These are phyloP conservation scores for Halophytophthora batemanensis DNA, from an alignment of 352 stramenopile genomes.

Conservation along the genomic window DNA sequence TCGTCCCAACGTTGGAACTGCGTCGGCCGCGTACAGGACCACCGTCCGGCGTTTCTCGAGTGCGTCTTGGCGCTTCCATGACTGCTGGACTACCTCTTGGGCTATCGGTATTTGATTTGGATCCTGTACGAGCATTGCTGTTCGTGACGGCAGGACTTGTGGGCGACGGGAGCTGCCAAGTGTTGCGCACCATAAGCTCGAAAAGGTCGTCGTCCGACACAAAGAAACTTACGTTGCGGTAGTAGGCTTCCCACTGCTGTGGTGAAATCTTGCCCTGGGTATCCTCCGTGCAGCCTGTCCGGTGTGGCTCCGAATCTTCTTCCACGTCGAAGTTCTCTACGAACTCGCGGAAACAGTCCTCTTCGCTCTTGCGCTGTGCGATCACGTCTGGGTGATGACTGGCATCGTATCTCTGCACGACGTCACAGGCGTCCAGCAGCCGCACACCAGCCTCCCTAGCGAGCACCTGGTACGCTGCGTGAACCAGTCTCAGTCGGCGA, in stretches of 20 bases:
- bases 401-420: slow-evolving; percentile 68
- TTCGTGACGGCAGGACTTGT: background rate
- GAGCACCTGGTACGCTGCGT: slow-evolving; percentile 72
- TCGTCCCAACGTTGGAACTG: slow-evolving; percentile 34
- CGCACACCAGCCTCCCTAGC: slow-evolving; percentile 39
- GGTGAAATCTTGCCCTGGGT: slow-evolving; percentile 33
- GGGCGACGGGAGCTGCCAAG: slow-evolving; percentile 51
- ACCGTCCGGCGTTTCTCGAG: slow-evolving; percentile 14
- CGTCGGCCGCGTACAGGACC: slow-evolving; percentile 9
- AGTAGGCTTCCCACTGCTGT: slow-evolving; percentile 78
- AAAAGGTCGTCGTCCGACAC: slow-evolving; percentile 90
- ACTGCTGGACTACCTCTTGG: slow-evolving; percentile 6
- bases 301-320: slow-evolving; percentile 8
- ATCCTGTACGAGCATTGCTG: slow-evolving; percentile 7
- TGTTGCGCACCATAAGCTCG: slow-evolving; percentile 87
- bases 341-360: slow-evolving; percentile 73
- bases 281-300: background rate
- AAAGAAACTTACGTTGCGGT: slow-evolving; percentile 86
- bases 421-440: slow-evolving; percentile 53
- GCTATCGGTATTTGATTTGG: slow-evolving; percentile 4
- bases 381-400: slow-evolving; percentile 76
- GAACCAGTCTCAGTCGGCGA: slow-evolving; percentile 63
- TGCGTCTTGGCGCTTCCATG: slow-evolving; percentile 10
- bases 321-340: slow-evolving; percentile 74
- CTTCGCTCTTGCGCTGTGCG: slow-evolving; percentile 42